phyloP scores from a whole-genome alignment of 2,329 filamentous ascomycete species.

The Talaromyces sp. region DNA sequence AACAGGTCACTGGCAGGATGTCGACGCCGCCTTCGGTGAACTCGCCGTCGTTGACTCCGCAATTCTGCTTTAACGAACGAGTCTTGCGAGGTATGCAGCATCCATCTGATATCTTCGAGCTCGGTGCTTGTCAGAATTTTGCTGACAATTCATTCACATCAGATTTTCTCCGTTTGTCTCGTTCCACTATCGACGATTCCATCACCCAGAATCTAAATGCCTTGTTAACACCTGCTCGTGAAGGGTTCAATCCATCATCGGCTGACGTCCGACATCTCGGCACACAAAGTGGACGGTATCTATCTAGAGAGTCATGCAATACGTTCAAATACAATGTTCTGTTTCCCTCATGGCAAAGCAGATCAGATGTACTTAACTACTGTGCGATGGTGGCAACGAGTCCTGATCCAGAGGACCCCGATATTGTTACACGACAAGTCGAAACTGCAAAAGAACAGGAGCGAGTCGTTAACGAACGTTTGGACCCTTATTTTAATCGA shows the following conservation, averaged over 20 bases:
- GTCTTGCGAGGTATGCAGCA: slow-evolving; percentile 59
- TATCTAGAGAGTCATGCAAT: slow-evolving; percentile 62
- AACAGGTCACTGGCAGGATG: slow-evolving; percentile 34
- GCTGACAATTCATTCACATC: slow-evolving; percentile 21
- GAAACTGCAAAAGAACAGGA: slow-evolving; percentile 69
- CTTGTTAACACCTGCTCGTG: slow-evolving; percentile 67
- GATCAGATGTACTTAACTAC: slow-evolving; percentile 81
- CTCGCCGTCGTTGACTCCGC: slow-evolving; percentile 60
- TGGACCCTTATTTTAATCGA: slow-evolving; percentile 85
- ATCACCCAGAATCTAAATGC: slow-evolving; percentile 93
- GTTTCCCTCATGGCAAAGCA: slow-evolving; percentile 82
- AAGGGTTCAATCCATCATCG: slow-evolving; percentile 73
- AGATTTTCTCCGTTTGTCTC: slow-evolving; percentile 90
- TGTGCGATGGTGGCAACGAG: slow-evolving; percentile 83
- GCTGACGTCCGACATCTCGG: slow-evolving; percentile 61
- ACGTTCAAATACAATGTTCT: slow-evolving; percentile 72
- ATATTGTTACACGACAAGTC: slow-evolving; percentile 63
- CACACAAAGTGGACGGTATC: slow-evolving; percentile 48
- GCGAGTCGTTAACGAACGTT: slow-evolving; percentile 74
- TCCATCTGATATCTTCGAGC: not conserved
- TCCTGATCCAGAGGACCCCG: slow-evolving; percentile 82
- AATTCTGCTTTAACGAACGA: slow-evolving; percentile 72
- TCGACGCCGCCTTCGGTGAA: slow-evolving; percentile 36
- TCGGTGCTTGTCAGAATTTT: not conserved
- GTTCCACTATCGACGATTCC: slow-evolving; percentile 82